Conservation (phyloP, 768 basidiomycete genomes). For the Hydnomerulius pinastri region DNA sequence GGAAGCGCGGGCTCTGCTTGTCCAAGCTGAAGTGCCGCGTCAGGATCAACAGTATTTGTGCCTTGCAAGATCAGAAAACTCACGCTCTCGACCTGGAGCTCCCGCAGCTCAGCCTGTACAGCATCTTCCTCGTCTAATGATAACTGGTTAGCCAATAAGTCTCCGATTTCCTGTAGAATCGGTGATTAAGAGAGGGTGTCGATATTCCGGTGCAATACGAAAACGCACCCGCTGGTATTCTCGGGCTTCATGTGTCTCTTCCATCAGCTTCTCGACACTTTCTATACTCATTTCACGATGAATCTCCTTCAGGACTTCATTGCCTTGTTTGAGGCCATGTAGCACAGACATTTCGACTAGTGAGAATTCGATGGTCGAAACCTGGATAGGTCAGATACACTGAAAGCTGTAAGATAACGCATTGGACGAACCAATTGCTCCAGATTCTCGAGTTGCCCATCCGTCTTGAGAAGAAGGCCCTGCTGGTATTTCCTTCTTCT, state of each 20-base stretch:
- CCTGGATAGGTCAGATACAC: constrained; percentile 48
- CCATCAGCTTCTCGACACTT: constrained; percentile 90
- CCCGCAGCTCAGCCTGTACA: constrained; percentile 80
- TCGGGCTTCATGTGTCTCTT: constrained; percentile 89
- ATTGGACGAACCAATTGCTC: constrained; percentile 74
- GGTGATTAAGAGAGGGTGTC: neutral
- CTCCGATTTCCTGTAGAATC: constrained; percentile 77
- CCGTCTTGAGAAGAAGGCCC: constrained; percentile 82
- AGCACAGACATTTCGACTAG: constrained; percentile 90
- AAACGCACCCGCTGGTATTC: constrained; percentile 81
- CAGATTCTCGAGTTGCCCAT: constrained; percentile 83
- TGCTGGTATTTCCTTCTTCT: constrained; percentile 95
- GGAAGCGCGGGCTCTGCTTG: constrained; percentile 27
- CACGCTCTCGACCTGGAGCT: constrained; percentile 67
- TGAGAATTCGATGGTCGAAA: constrained; percentile 96
- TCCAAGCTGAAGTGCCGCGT: constrained; percentile 29
- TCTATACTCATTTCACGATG: constrained; percentile 93
- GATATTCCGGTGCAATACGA: neutral
- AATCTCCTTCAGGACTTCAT: constrained; percentile 89
- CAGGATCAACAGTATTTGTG: neutral
- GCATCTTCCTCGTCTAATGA: constrained; percentile 91
- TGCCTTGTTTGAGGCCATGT: constrained; percentile 92
- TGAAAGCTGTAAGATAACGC: constrained; percentile 1
- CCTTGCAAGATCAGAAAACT: constrained; percentile 23
- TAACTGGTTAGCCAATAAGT: constrained; percentile 80